Percentiles rank a stretch among this genome's conserved stretches.
phyloP scores from a whole-genome alignment of 1,284 basidiomycete species.

The Pyrrhoderma lamaoense region DNA sequence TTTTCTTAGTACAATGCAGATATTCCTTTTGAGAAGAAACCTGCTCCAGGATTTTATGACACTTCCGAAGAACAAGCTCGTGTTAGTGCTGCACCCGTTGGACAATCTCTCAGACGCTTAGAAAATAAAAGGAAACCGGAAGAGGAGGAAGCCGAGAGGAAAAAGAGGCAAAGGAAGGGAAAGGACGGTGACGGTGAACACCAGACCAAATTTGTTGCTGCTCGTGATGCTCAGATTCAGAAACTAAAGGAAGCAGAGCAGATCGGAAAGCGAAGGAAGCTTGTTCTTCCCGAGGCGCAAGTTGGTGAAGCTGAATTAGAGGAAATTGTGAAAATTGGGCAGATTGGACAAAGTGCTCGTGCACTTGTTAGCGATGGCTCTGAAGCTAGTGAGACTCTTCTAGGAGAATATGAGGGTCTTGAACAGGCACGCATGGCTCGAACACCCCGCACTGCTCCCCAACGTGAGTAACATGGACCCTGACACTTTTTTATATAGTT shows the following conservation, averaged over 20 bases:
- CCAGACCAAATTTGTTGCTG: slow-evolving; percentile 88
- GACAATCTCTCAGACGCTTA: slow-evolving; percentile 81
- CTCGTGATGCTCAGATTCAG: slow-evolving; percentile 94
- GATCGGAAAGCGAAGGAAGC: slow-evolving; percentile 81
- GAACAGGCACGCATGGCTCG: slow-evolving; percentile 85
- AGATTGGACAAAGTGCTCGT: slow-evolving; percentile 84
- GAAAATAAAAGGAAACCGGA: slow-evolving; percentile 94
- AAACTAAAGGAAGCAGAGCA: slow-evolving; percentile 96
- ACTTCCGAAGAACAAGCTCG: slow-evolving; percentile 93
- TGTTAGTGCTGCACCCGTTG: slow-evolving; percentile 80
- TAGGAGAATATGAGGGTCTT: slow-evolving; percentile 90
- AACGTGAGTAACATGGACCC: slow-evolving; percentile 73
- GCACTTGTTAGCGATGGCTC: slow-evolving; percentile 74
- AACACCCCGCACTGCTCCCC: slow-evolving; percentile 87
- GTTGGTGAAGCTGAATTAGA: slow-evolving; percentile 96
- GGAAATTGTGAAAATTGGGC: slow-evolving; percentile 98
- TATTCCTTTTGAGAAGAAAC: slow-evolving; percentile 97
- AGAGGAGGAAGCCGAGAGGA: slow-evolving; percentile 77
- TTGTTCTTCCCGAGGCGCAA: slow-evolving; percentile 85
- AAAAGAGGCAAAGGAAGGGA: slow-evolving; percentile 75
- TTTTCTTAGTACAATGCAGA: slow-evolving; percentile 86
- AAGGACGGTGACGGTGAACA: slow-evolving; percentile 60
- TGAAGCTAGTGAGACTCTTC: slow-evolving; percentile 77
- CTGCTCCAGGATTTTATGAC: slow-evolving; percentile 95
- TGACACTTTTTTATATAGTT: slow-evolving; percentile 11